Base-by-base conservation (phyloP, 2,329 filamentous ascomycete species). In the Rachicladosporium sp. region DNA sequence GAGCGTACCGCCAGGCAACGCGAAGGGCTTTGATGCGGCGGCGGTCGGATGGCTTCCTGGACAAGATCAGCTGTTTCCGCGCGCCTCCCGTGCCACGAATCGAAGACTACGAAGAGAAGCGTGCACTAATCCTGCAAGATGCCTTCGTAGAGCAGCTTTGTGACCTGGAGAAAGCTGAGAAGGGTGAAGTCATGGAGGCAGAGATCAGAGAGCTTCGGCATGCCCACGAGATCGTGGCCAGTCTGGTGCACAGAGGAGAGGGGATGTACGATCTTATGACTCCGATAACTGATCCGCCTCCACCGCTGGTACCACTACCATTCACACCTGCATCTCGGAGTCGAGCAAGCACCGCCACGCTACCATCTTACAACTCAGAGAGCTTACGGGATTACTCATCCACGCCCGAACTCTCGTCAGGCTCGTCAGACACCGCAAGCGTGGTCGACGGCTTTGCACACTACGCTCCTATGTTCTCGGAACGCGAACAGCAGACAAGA, bases 1-100 rank as follows among this genome's bases (percentile, higher is more conserved):
- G 66, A 9, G 63, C 68, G 6, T 77, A 76, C 48, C 66, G 65
- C 33, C 62, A 66, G 23, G 71, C 72, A 27, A 72, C 72, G 12
- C 64, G 69, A 15, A 59, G 66, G 23, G 68, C 71, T 35, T 61
- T 65, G 31, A 67, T 69, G 61, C 60, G 63, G 29, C 63, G 66
- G 37, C 72, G 68, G 61, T 74, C 70, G 69, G 55, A 51, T 11
- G 43, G 44, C 12, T 50, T 60, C 37, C 38, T 57, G 4, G 38
- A 38, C 8, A 44, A 51, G 12, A 43, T 59, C 38, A 54, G 44
- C 33, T 57, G 53, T 42, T 54, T 53, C 35, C n/a, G n/a, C n/a
- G n/a, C n/a, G n/a, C 52, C 59, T 31, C 44, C 51, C 53, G 36
- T 55, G 57, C 40, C 58, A 53, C 44, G 53, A 57, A 37, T 49